phyloP scores from a whole-genome alignment of 345 rosid species.

The Aquilaria yunnanensis region DNA sequence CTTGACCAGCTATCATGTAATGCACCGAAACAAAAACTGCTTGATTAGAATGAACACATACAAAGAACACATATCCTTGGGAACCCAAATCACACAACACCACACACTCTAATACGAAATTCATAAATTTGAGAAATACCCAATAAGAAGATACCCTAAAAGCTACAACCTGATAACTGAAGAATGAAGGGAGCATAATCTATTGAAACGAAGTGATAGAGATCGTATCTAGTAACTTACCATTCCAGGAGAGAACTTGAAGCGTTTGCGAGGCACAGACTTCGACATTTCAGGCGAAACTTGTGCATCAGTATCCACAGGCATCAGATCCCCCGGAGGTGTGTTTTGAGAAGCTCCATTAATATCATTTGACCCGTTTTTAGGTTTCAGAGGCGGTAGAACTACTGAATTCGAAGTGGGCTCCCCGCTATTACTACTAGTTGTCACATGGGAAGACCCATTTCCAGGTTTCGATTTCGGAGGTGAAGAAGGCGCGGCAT shows the following conservation, averaged over 20 bases:
- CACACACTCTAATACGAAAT: background rate
- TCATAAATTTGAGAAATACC: background rate
- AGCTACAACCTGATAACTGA: background rate
- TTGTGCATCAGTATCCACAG: conserved; percentile 14
- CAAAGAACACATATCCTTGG: background rate
- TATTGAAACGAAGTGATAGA: background rate
- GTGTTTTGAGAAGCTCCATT: conserved; percentile 8
- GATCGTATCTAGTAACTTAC: conserved; percentile 22
- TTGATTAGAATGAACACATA: conserved; percentile 4
- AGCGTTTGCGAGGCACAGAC: conserved; percentile 40
- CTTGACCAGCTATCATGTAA: conserved; percentile 56
- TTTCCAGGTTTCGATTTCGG: conserved; percentile 3
- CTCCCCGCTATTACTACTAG: background rate
- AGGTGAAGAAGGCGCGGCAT: conserved; percentile 8
- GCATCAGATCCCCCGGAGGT: conserved; percentile 18
- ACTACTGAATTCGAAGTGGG: conserved; percentile 8
- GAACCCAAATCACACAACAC: background rate
- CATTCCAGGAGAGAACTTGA: conserved; percentile 90
- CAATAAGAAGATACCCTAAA: background rate
- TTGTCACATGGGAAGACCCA: background rate
- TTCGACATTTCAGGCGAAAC: conserved; percentile 58
- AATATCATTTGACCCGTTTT: conserved; percentile 1
- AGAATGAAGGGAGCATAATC: background rate
- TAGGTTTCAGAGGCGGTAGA: conserved; percentile 15
- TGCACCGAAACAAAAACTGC: conserved; percentile 1